Percentiles rank a stretch among this genome's conserved stretches.
Evolutionary conservation across 2,329 filamentous ascomycete genomes (phyloP).

Genomic region (Rhynchosporium secalis): DNA sequence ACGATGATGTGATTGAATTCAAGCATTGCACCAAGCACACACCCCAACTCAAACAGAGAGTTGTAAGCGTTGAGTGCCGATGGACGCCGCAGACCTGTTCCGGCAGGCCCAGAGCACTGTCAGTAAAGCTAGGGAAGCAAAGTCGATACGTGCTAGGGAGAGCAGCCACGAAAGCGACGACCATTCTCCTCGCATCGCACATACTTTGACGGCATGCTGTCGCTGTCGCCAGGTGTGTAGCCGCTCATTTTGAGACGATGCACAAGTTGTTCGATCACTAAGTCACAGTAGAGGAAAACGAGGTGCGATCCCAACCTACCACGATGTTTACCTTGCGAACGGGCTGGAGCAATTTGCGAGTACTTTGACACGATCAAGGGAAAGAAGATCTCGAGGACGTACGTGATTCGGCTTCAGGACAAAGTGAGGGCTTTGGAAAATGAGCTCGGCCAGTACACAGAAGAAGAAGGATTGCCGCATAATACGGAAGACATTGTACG

Average conservation of each 20-base stretch:
- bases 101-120: slow-evolving; percentile 54
- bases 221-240: slow-evolving; percentile 71
- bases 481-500: slow-evolving; percentile 84
- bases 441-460: slow-evolving; percentile 76
- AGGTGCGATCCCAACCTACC: slow-evolving; percentile 92
- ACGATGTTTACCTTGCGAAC: slow-evolving; percentile 87
- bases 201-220: slow-evolving; percentile 78
- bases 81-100: slow-evolving; percentile 62
- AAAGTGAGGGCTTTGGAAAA: slow-evolving; percentile 79
- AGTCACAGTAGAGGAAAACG: slow-evolving; percentile 70
- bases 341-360: slow-evolving; percentile 87
- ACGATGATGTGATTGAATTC: slow-evolving; percentile 32
- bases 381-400: slow-evolving; percentile 82
- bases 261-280: slow-evolving; percentile 16
- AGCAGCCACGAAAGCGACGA: slow-evolving; percentile 49
- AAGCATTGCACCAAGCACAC: slow-evolving; percentile 20
- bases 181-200: slow-evolving; percentile 64
- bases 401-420: slow-evolving; percentile 89
- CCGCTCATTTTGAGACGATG: slow-evolving; percentile 5
- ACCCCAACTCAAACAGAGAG: slow-evolving; percentile 15
- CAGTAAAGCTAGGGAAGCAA: slow-evolving; percentile 37
- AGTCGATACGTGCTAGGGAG: slow-evolving; percentile 34
- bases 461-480: slow-evolving; percentile 69
- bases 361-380: slow-evolving; percentile 91
- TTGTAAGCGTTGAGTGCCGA: slow-evolving; percentile 38